phyloP scores from a whole-genome alignment of 495 filamentous ascomycete genomes.

The Cudoniella acicularis region DNA sequence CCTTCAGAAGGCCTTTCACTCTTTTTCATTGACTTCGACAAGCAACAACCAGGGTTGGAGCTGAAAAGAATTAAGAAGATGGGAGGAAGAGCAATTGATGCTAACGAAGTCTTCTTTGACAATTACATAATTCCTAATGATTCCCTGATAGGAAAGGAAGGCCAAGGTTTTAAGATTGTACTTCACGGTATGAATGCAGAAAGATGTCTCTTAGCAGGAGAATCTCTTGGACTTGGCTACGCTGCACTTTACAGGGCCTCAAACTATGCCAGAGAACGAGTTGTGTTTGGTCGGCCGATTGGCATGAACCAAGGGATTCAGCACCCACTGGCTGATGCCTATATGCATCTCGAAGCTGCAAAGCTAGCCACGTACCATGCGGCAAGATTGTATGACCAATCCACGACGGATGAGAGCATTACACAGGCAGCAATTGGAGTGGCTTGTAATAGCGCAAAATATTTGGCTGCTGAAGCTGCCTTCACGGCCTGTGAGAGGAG shows the following conservation, averaged over 20 bases:
- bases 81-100: conserved; percentile 75
- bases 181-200: conserved; percentile 85
- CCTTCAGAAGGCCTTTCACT: conserved; percentile 67
- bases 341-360: conserved; percentile 76
- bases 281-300: conserved; percentile 68
- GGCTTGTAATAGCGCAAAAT: conserved; percentile 73
- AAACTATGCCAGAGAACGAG: conserved; percentile 62
- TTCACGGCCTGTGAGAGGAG: conserved; percentile 71
- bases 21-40: conserved; percentile 73
- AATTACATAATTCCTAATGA: conserved; percentile 59
- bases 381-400: conserved; percentile 64
- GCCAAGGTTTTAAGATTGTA: conserved; percentile 70
- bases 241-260: conserved; percentile 62
- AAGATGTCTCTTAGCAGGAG: conserved; percentile 70
- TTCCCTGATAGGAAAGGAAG: conserved; percentile 63
- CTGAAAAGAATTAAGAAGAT: conserved; percentile 75
- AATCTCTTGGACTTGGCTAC: conserved; percentile 75
- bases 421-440: conserved; percentile 63
- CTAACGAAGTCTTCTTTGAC: conserved; percentile 82
- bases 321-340: conserved; percentile 70
- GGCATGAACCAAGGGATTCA: conserved; percentile 73
- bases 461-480: conserved; percentile 74
- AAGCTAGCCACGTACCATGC: conserved; percentile 78
- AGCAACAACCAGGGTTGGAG: conserved; percentile 51
- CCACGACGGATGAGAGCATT: conserved; percentile 48